phyloP scores from a whole-genome alignment of 2,329 filamentous ascomycete species.

The Trichoderma pleuroti region DNA sequence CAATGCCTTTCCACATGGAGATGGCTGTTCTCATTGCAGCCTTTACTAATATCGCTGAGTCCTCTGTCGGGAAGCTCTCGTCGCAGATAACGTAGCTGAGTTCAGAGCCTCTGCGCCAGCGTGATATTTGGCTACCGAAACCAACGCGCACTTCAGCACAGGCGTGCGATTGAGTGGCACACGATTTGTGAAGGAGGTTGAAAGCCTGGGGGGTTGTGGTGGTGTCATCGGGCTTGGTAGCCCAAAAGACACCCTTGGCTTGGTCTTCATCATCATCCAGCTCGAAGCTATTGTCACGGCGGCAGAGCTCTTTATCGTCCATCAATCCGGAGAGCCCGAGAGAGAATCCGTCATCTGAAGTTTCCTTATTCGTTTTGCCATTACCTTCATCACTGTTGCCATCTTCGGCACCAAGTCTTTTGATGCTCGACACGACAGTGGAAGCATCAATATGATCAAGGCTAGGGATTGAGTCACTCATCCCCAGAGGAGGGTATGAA shows the following conservation, averaged over 20 bases:
- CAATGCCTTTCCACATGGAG: not conserved
- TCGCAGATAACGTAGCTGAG: not conserved
- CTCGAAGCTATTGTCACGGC: not conserved
- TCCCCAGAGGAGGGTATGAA: too few species aligned
- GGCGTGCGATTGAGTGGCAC: not conserved
- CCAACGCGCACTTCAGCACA: not conserved
- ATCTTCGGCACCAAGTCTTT: not conserved
- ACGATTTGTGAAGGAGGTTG: not conserved
- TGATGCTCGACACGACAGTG: not conserved
- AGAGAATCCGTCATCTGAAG: rapidly evolving
- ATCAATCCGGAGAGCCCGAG: not conserved
- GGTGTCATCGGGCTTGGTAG: not conserved
- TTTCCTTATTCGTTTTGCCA: not conserved
- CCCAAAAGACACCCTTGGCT: too few species aligned
- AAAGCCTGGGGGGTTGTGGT: not conserved
- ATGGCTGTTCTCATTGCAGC: not conserved
- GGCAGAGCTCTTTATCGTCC: not conserved
- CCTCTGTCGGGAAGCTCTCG: not conserved
- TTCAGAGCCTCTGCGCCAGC: not conserved
- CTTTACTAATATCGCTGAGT: not conserved
- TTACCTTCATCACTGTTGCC: not conserved
- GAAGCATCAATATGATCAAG: not conserved
- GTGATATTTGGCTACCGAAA: not conserved
- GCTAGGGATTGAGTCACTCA: not conserved
- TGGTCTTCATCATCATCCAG: too few species aligned